Evolutionary conservation across 805 yeast genomes (phyloP), one percentile per base, ranked within the genome.

Genomic region (Candida pini): DNA sequence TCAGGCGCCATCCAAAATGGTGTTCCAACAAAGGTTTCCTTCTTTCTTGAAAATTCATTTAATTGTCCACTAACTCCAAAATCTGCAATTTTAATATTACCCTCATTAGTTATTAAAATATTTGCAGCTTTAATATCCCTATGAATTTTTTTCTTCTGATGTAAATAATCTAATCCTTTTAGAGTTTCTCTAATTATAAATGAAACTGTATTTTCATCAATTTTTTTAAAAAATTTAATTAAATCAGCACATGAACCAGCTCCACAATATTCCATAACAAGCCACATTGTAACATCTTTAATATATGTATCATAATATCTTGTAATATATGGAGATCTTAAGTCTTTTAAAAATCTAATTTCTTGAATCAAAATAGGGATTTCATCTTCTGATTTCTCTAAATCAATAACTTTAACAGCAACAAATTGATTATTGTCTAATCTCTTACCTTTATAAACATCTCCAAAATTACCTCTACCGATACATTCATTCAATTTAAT

Each of bases 1-100:
- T 92, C 98, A 0, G 98, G 98, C 0, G 98, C 98, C 97, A 90
- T 89, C 97, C 97, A 89, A 58, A 76, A 86, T 10, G 97, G 96
- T 0, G 97, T 88, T 1, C 97, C 97, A 34, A 88, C 96, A 67
- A 89, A 81, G 0, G 96, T 85, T 36, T 73, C 75, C 43, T 80
- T 72, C 40, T 68, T 68, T 16, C 64, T 58, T 34, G 57, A 58
- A 1, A 81, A 69, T 29, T 66, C 60, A 15, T 80, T 71, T 18
- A 89, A 66, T 56, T 87, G 92, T 0, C 92, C 92, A 48, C 90
- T 77, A 4, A 89, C 96, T 1, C 97, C 97, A 64, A 89, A 89
- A 61, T 90, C 97, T 0, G 88, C 96, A 21, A 89, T 61, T 54
- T 89, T 90, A 26, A 89, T 76, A 19, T 65, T 63, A 0, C 95